A percentile compares a stretch with the other conserved stretches of the same genome.
Evolutionary conservation across 2,329 filamentous ascomycete species (phyloP).

Genomic region (Pezicula carpinea): DNA sequence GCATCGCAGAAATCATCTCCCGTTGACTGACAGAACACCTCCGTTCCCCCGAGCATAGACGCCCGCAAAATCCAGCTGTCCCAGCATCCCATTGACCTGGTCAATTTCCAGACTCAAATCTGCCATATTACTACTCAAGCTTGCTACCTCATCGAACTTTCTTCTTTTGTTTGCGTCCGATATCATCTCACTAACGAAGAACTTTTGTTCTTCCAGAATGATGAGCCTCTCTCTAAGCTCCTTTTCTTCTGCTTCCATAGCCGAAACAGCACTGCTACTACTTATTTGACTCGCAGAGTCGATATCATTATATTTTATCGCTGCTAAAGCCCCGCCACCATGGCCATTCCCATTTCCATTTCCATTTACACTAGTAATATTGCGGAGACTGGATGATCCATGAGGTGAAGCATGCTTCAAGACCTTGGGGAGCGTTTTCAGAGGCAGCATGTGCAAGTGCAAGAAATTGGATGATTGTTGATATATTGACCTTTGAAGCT

Average conservation of each 20-base stretch:
- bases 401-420: conserved; percentile 56
- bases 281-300: conserved; percentile 45
- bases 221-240: conserved; percentile 63
- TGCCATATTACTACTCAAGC: conserved; percentile 58
- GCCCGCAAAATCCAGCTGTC: conserved; percentile 43
- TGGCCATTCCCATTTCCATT: neutral
- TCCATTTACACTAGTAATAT: conserved; percentile 14
- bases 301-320: conserved; percentile 54
- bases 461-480: conserved; percentile 66
- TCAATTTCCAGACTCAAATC: conserved; percentile 65
- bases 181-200: conserved; percentile 68
- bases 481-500: conserved; percentile 64
- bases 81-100: conserved; percentile 52
- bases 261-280: conserved; percentile 54
- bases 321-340: conserved; percentile 41
- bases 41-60: conserved; percentile 19
- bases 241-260: conserved; percentile 65
- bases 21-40: too few relatives aligned
- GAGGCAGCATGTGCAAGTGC: conserved; percentile 69
- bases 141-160: conserved; percentile 65
- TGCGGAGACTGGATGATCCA: conserved; percentile 39
- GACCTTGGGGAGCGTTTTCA: conserved; percentile 57
- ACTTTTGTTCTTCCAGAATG: conserved; percentile 68
- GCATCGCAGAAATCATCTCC: neutral
- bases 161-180: conserved; percentile 61